phyloP scores from a whole-genome alignment of 441 rosid genomes.

The Manihot esculenta region DNA sequence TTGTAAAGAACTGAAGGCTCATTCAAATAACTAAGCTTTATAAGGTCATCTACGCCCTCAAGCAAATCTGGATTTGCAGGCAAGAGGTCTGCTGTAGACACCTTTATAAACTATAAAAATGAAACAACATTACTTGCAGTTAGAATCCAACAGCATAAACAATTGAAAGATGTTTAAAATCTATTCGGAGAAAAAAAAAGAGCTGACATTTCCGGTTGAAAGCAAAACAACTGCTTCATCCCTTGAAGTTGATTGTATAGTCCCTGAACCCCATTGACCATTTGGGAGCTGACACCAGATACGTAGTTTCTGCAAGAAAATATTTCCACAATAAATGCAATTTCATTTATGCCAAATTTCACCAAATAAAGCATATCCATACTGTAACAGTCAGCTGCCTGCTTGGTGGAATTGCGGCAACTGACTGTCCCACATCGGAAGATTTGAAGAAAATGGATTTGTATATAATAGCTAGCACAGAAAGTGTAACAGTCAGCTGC shows the following conservation, averaged over 20 bases:
- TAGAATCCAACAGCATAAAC: slow-evolving; percentile 22
- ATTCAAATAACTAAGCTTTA: slow-evolving; percentile 93
- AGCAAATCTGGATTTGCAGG: slow-evolving; percentile 94
- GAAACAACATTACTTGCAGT: slow-evolving; percentile 28
- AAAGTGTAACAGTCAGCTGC: no score
- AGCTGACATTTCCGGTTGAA: slow-evolving; percentile 65
- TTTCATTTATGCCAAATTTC: slow-evolving; percentile 2
- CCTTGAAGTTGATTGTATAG: slow-evolving; percentile 70
- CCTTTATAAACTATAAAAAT: slow-evolving; percentile 62
- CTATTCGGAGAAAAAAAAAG: slow-evolving; percentile 14
- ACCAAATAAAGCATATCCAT: slow-evolving; percentile 2
- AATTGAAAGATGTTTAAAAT: slow-evolving; percentile 12
- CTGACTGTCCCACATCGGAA: no score
- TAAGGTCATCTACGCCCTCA: slow-evolving; percentile 88
- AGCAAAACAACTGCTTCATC: slow-evolving; percentile 65
- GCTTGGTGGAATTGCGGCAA: no score
- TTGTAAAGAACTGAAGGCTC: slow-evolving; percentile 95
- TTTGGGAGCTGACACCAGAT: slow-evolving; percentile 75
- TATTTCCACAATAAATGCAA: slow-evolving; percentile 6
- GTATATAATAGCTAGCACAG: no score
- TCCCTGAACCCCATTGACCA: slow-evolving; percentile 80
- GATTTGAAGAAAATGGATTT: no score
- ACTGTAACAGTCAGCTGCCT: no score
- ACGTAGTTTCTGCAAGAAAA: slow-evolving; percentile 62
- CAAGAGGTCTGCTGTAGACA: slow-evolving; percentile 66